A percentile compares a stretch with the other conserved stretches of the same genome.
These are phyloP conservation scores for Alternaria angustiovoidea DNA, from an alignment of 2,329 filamentous ascomycete species.

Conservation along the genomic window DNA sequence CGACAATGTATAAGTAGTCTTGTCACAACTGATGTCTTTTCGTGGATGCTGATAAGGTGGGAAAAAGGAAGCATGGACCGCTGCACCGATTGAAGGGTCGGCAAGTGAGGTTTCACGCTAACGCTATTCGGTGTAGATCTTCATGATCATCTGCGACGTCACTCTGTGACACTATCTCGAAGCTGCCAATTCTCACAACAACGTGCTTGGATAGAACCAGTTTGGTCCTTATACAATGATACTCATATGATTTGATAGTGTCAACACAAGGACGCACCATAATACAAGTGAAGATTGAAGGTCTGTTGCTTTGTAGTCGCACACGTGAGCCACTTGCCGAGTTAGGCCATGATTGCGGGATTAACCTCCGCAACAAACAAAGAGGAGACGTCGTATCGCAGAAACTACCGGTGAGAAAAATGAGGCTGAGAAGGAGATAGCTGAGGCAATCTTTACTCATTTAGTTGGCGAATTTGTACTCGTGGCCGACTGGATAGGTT, in stretches of 20 bases:
- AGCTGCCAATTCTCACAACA: neutral
- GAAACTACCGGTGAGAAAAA: neutral
- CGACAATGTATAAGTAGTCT: constrained; percentile 5
- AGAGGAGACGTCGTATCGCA: neutral
- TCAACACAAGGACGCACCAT: neutral
- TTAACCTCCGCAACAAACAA: neutral
- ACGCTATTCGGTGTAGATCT: constrained; percentile 18
- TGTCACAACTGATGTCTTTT: neutral
- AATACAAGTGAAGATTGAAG: neutral
- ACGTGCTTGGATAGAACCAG: neutral
- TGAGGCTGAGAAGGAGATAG: neutral
- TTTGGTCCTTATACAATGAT: neutral
- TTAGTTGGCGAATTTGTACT: neutral
- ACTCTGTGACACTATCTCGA: constrained; percentile 2
- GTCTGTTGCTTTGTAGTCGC: neutral
- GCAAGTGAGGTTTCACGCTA: constrained; percentile 20
- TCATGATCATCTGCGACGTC: constrained; percentile 5
- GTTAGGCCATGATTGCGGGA: neutral
- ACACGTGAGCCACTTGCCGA: neutral
- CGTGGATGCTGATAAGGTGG: constrained; percentile 19
- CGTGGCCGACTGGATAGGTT: neutral
- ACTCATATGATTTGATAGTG: neutral
- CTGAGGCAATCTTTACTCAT: neutral
- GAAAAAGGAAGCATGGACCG: constrained; percentile 15
- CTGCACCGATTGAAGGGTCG: constrained; percentile 9